Percentiles rank a stretch among this genome's conserved stretches.
phyloP scores from a whole-genome alignment of 257 asterid genomes.

The Lithospermum erythrorhizon region DNA sequence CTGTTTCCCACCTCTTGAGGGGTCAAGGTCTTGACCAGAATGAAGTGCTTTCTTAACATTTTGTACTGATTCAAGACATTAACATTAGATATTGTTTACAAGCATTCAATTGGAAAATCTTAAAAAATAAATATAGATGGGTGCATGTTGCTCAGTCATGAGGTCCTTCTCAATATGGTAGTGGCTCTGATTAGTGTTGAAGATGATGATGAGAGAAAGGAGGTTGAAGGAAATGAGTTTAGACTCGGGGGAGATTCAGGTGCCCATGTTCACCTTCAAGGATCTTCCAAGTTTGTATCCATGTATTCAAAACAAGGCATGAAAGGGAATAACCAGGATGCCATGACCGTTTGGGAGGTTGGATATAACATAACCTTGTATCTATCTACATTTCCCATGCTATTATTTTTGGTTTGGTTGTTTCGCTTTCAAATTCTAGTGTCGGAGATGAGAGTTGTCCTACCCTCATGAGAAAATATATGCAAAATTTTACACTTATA shows the following conservation, averaged over 20 bases:
- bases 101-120: neutral
- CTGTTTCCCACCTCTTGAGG: no score
- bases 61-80: slow-evolving; percentile 4
- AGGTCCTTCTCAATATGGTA: slow-evolving; percentile 19
- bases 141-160: slow-evolving; percentile 72
- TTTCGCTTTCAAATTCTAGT: neutral
- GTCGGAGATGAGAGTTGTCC: no score
- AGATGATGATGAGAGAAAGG: slow-evolving; percentile 15
- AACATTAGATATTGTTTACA: slow-evolving; percentile 7
- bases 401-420: neutral
- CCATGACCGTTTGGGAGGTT: slow-evolving; percentile 99
- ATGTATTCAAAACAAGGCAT: slow-evolving; percentile 63
- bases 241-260: slow-evolving; percentile 44
- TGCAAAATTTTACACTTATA: no score
- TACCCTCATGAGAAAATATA: no score
- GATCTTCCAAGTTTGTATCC: slow-evolving; percentile 57
- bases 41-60: neutral
- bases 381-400: neutral
- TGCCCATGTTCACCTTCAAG: slow-evolving; percentile 58
- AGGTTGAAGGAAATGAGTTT: slow-evolving; percentile 27
- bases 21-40: neutral
- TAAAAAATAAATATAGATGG: slow-evolving; percentile 25
- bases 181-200: slow-evolving; percentile 21
- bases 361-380: neutral
- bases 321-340: slow-evolving; percentile 74